A percentile compares a stretch with the other conserved stretches of the same genome.
These are phyloP conservation scores for Omphalotus guepiniiformis DNA, from an alignment of 768 basidiomycete genomes.

Conservation along the genomic window DNA sequence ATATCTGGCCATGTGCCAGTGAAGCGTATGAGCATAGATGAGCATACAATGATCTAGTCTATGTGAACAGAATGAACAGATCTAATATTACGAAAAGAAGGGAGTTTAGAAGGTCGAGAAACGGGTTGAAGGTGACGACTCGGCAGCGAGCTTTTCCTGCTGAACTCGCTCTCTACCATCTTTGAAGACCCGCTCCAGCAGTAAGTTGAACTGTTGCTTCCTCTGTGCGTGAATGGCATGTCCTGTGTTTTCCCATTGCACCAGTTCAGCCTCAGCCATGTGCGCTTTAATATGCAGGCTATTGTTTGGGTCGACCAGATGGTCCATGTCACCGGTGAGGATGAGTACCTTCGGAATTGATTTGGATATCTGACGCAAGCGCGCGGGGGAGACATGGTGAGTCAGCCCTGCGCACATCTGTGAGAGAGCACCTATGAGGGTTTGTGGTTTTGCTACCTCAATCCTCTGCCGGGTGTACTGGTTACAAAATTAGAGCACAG, in stretches of 20 bases:
- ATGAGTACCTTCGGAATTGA: conserved; percentile 63
- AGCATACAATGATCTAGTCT: no score
- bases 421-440: conserved; percentile 56
- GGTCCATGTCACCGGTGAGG: conserved; percentile 66
- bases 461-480: conserved; percentile 47
- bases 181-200: conserved; percentile 52
- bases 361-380: conserved; percentile 44
- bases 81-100: no score
- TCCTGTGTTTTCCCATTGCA: conserved; percentile 58
- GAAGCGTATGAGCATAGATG: no score
- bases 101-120: no score
- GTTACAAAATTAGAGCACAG: neutral
- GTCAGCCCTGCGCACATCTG: conserved; percentile 70
- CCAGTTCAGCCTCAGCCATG: conserved; percentile 59
- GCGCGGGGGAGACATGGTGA: conserved; percentile 50
- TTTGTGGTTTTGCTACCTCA: conserved; percentile 52
- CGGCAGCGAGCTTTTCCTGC: neutral
- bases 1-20: no score
- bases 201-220: conserved; percentile 43
- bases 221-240: conserved; percentile 58
- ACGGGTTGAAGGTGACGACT: no score
- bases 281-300: conserved; percentile 46
- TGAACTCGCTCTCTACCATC: conserved; percentile 37
- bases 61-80: no score
- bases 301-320: conserved; percentile 48